Percentiles rank a stretch among this genome's conserved stretches.
Evolutionary conservation across 2,329 filamentous ascomycete species (phyloP).

Genomic region (Fusarium sp.): DNA sequence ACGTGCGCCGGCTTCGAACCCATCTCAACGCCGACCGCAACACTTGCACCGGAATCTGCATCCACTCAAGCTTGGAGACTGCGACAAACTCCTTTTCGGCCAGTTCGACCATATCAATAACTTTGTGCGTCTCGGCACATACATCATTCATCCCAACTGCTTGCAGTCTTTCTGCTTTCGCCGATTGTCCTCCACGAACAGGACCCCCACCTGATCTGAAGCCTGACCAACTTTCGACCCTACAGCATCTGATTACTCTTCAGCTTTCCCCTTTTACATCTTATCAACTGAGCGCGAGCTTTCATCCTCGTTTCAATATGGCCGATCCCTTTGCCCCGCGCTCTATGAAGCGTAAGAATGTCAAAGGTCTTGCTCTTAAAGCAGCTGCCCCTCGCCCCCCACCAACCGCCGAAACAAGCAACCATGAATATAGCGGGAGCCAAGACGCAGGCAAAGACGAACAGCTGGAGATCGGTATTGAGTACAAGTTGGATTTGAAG

Average conservation of each 20-base stretch:
- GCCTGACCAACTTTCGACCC: conserved; percentile 29
- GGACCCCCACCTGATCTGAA: conserved; percentile 38
- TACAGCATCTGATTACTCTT: conserved; percentile 15
- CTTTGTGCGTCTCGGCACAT: conserved; percentile 16
- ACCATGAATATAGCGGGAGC: conserved; percentile 72
- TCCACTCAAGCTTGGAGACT: conserved; percentile 19
- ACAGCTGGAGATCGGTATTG: conserved; percentile 92
- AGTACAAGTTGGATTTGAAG: conserved; percentile 93
- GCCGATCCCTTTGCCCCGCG: conserved; percentile 73
- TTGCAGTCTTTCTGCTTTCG: conserved; percentile 15
- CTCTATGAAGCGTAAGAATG: conserved; percentile 99
- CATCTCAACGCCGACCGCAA: conserved; percentile 22
- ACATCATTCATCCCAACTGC: conserved; percentile 6
- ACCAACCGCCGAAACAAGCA: conserved; percentile 79
- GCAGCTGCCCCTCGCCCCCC: conserved; percentile 79
- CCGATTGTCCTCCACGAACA: conserved; percentile 35
- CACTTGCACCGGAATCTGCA: conserved; percentile 13
- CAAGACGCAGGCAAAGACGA: conserved; percentile 67
- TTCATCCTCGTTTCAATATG: conserved; percentile 59
- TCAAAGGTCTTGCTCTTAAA: conserved; percentile 92
- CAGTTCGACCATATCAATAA: conserved; percentile 11
- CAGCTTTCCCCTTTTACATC: neutral
- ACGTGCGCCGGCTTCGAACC: conserved; percentile 9
- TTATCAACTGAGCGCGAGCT: conserved; percentile 21
- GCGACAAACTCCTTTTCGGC: conserved; percentile 29